Evolutionary conservation across 306 rosid genomes (phyloP).

Genomic region (Oemleria cerasiformis): DNA sequence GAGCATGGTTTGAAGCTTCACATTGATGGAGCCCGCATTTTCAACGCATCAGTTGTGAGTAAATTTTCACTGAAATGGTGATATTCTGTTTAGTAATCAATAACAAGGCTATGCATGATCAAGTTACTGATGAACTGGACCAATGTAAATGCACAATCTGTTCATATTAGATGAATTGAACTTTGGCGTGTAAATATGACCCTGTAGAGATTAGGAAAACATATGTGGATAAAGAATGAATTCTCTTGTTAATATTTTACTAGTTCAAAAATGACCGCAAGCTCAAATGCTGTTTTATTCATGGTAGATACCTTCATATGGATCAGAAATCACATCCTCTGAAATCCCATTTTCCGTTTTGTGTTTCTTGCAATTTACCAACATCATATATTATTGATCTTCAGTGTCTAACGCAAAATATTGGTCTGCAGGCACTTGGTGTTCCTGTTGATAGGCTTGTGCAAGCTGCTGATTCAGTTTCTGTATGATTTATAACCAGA

Average conservation of each 20-base stretch:
- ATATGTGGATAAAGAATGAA: neutral
- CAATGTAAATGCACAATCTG: neutral
- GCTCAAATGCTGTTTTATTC: neutral
- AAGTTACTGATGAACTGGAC: neutral
- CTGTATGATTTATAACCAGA: conserved; percentile 27
- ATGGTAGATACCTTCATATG: no score
- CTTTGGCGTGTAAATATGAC: neutral
- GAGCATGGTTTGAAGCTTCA: conserved; percentile 89
- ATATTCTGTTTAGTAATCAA: no score
- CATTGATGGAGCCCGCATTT: conserved; percentile 93
- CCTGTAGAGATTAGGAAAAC: no score
- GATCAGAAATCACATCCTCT: neutral
- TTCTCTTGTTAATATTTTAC: neutral
- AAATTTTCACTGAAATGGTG: no score
- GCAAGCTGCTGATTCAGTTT: conserved; percentile 90
- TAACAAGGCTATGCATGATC: no score
- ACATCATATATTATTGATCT: neutral
- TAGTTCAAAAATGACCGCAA: neutral
- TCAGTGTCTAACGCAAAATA: conserved; percentile 18
- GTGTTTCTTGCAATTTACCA: neutral
- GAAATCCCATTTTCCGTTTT: neutral
- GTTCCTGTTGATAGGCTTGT: conserved; percentile 85
- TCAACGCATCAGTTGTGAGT: conserved; percentile 83
- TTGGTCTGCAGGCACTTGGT: conserved; percentile 75
- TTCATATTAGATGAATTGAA: neutral